Conservation (phyloP, 345 rosid species). For the Adansonia digitata region DNA sequence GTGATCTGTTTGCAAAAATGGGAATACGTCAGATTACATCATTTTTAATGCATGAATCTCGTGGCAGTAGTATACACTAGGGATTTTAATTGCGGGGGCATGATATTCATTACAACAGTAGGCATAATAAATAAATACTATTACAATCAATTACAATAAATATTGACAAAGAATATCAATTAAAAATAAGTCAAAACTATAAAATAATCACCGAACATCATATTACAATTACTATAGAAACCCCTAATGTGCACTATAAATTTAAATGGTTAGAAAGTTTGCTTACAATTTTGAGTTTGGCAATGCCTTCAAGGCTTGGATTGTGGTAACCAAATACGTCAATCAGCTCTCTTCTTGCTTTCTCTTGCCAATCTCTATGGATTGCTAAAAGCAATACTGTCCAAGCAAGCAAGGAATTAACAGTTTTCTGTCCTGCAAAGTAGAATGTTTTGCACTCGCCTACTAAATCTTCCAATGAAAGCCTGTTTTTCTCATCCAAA, state of each 20-base stretch:
- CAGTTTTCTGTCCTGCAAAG: conserved; percentile 35
- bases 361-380: conserved; percentile 39
- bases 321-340: conserved; percentile 23
- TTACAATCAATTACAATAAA: too few relatives aligned
- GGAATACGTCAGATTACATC: background rate
- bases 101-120: too few relatives aligned
- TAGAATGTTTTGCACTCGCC: conserved; percentile 41
- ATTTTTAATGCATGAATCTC: too few relatives aligned
- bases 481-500: conserved; percentile 17
- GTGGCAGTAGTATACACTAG: too few relatives aligned
- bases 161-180: too few relatives aligned
- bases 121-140: too few relatives aligned
- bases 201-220: too few relatives aligned
- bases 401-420: conserved; percentile 32
- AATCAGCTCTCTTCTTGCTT: conserved; percentile 32
- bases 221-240: too few relatives aligned
- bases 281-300: conserved; percentile 36
- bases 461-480: conserved; percentile 31
- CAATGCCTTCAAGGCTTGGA: conserved; percentile 25
- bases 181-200: too few relatives aligned
- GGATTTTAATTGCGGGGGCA: too few relatives aligned
- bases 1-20: background rate
- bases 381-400: conserved; percentile 31
- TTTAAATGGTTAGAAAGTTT: background rate
- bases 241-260: too few relatives aligned